These are phyloP conservation scores for Ophiostoma sp. DNA, from an alignment of 2,329 filamentous ascomycete genomes.

Conservation along the genomic window DNA sequence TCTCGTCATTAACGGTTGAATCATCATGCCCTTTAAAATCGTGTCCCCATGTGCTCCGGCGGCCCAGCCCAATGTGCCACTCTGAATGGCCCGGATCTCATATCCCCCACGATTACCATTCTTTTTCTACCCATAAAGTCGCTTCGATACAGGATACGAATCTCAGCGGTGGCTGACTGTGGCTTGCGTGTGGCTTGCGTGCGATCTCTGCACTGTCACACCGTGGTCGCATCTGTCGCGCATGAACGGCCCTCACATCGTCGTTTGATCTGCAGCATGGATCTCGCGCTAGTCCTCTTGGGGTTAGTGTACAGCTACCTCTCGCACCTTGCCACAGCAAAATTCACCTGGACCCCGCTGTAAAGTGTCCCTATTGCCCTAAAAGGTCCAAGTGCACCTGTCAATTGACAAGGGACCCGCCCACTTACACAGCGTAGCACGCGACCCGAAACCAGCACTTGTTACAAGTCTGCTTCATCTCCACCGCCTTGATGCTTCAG, in stretches of 20 bases:
- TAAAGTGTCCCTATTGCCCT: too few relatives aligned
- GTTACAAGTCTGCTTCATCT: slow-evolving; percentile 12
- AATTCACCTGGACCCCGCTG: too few relatives aligned
- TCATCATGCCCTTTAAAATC: too few relatives aligned
- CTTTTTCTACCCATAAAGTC: not conserved
- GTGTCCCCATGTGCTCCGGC: too few relatives aligned
- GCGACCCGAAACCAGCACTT: slow-evolving; percentile 5
- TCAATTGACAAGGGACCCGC: not conserved
- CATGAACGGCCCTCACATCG: not conserved
- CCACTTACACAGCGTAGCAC: slow-evolving; percentile 12
- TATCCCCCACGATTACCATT: too few relatives aligned
- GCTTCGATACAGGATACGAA: not conserved
- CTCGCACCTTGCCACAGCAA: too few relatives aligned
- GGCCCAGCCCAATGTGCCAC: too few relatives aligned
- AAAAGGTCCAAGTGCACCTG: too few relatives aligned
- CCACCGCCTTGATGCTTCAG: not conserved
- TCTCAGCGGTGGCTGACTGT: slow-evolving; percentile 3
- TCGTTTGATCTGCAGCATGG: not conserved
- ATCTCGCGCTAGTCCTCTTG: not conserved
- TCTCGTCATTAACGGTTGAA: too few relatives aligned
- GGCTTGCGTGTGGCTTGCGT: slow-evolving; percentile 5
- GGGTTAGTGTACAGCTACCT: not conserved
- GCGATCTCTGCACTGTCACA: not conserved
- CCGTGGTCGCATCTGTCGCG: not conserved
- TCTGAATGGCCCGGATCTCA: too few relatives aligned